These are phyloP conservation scores for Lyophyllum semitale DNA, from an alignment of 768 basidiomycete genomes.

Conservation along the genomic window DNA sequence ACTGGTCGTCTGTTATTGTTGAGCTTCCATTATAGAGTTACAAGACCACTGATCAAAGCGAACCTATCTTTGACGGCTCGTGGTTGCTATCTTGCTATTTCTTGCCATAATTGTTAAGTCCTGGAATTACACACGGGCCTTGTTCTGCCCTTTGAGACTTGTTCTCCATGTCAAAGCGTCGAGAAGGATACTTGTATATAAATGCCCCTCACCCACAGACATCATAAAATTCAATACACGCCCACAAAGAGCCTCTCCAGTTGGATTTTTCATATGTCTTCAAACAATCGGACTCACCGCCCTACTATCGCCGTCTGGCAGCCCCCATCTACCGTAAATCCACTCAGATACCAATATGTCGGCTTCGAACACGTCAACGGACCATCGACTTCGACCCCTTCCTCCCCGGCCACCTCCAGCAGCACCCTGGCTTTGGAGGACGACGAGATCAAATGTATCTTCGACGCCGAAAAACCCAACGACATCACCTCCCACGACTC, in stretches of 20 bases:
- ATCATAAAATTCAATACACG: background rate
- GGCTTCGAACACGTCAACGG: background rate
- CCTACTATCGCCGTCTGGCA: background rate
- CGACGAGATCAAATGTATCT: slow-evolving; percentile 13
- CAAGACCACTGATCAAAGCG: background rate
- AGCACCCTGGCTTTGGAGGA: slow-evolving; percentile 13
- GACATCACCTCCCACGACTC: background rate
- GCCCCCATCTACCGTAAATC: background rate
- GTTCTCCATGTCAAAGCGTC: slow-evolving; percentile 2
- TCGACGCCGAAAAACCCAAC: slow-evolving; percentile 8
- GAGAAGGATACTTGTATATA: slow-evolving; percentile 1
- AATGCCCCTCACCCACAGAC: background rate
- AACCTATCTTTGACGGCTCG: slow-evolving; percentile 1
- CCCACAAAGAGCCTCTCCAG: background rate
- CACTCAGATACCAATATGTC: background rate
- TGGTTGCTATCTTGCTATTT: slow-evolving; percentile 5
- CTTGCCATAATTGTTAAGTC: background rate
- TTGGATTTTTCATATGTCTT: background rate
- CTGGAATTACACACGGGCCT: too few species aligned
- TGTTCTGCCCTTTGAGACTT: slow-evolving; percentile 7
- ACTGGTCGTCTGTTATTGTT: background rate
- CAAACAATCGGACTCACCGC: background rate
- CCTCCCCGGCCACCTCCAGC: slow-evolving; percentile 11
- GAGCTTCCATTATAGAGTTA: background rate
- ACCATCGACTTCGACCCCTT: background rate